Conservation (phyloP, 2,329 filamentous ascomycete genomes). For the Gyromitra esculenta region DNA sequence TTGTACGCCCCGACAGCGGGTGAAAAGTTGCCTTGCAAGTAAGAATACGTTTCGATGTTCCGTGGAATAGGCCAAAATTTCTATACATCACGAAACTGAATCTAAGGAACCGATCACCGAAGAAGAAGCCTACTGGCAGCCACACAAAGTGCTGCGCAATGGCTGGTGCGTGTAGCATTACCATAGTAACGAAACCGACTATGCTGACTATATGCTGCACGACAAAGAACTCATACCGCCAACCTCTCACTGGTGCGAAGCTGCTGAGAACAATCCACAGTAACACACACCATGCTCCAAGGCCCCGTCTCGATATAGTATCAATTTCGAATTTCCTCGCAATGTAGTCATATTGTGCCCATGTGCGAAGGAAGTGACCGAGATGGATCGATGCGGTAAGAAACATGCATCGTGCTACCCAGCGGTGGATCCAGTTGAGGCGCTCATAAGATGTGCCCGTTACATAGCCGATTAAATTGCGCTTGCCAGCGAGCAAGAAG, state of each 20-base stretch:
- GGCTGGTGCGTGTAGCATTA: conserved; percentile 64
- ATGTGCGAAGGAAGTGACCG: conserved; percentile 67
- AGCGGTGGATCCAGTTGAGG: conserved; percentile 67
- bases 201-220: conserved; percentile 67
- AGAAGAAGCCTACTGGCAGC: conserved; percentile 64
- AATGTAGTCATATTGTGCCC: conserved; percentile 66
- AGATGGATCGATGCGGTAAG: conserved; percentile 67
- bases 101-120: conserved; percentile 63
- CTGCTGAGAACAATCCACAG: conserved; percentile 66
- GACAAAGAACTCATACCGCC: conserved; percentile 68
- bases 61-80: conserved; percentile 63
- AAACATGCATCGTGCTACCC: conserved; percentile 66
- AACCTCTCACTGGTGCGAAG: conserved; percentile 64
- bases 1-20: conserved; percentile 67
- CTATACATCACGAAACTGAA: conserved; percentile 60
- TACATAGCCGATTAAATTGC: conserved; percentile 66
- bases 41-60: conserved; percentile 57
- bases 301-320: conserved; percentile 64
- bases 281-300: conserved; percentile 66
- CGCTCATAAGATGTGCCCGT: conserved; percentile 65
- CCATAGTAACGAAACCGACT: conserved; percentile 63
- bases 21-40: conserved; percentile 63
- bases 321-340: conserved; percentile 64
- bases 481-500: conserved; percentile 67
- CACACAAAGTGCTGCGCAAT: conserved; percentile 64